A percentile compares a stretch with the other conserved stretches of the same genome.
These are phyloP conservation scores for Medicago arabica DNA, from an alignment of 306 rosid species.

Conservation along the genomic window DNA sequence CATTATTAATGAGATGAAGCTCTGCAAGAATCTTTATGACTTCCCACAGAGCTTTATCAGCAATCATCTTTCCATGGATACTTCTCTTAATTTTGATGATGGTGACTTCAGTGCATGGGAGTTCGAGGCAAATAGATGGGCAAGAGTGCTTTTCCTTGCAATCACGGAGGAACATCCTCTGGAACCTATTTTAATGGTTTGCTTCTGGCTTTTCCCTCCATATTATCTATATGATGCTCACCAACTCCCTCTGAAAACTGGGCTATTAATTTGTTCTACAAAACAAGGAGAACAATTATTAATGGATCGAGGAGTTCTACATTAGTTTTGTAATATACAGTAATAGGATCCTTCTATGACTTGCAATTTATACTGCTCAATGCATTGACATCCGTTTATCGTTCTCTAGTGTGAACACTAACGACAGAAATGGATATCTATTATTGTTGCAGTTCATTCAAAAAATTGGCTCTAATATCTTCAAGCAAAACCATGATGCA, in stretches of 20 bases:
- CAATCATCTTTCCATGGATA: conserved; percentile 42
- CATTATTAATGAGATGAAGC: conserved; percentile 54
- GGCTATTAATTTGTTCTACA: conserved; percentile 6
- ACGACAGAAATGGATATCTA: conserved; percentile 21
- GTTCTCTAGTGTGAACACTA: conserved; percentile 35
- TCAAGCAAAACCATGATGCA: conserved; percentile 56
- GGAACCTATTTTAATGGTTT: conserved; percentile 68
- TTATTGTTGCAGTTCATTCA: conserved; percentile 73
- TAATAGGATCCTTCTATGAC: conserved; percentile 12
- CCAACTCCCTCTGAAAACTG: conserved; percentile 17
- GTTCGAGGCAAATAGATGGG: conserved; percentile 85
- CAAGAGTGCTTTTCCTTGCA: conserved; percentile 81
- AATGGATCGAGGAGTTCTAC: conserved; percentile 15
- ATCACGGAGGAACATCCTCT: conserved; percentile 64
- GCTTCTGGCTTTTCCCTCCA: conserved; percentile 38
- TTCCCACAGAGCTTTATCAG: conserved; percentile 69
- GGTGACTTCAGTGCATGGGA: conserved; percentile 90
- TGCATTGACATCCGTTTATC: conserved; percentile 16
- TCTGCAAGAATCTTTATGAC: conserved; percentile 65
- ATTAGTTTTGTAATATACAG: conserved; percentile 5
- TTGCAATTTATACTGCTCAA: conserved; percentile 26
- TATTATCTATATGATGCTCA: conserved; percentile 29
- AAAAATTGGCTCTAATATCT: conserved; percentile 48
- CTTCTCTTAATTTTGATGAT: conserved; percentile 64
- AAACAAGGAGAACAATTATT: conserved; percentile 19